phyloP scores from a whole-genome alignment of 148 eudicot species.

The Heliosperma pusillum region DNA sequence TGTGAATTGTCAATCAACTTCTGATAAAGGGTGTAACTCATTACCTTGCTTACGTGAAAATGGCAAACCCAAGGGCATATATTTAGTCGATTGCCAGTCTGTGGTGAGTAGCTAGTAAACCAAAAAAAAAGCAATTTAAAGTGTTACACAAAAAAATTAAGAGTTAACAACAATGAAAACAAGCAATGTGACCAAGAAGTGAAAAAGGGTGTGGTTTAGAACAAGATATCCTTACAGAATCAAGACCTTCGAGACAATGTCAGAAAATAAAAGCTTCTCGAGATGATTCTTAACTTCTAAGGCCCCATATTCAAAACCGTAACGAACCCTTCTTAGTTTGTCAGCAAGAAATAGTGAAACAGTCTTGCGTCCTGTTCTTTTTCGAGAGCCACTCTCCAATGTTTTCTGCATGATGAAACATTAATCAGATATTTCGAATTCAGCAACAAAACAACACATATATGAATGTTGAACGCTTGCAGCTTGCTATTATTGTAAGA shows the following conservation, averaged over 20 bases:
- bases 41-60: slow-evolving; percentile 81
- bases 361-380: slow-evolving; percentile 49
- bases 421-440: neutral
- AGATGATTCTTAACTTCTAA: slow-evolving; percentile 76
- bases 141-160: neutral
- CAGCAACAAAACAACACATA: neutral
- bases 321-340: slow-evolving; percentile 51
- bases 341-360: slow-evolving; percentile 62
- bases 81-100: slow-evolving; percentile 28
- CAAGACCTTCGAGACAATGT: slow-evolving; percentile 61
- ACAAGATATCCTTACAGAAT: slow-evolving; percentile 47
- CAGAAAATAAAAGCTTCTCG: slow-evolving; percentile 63
- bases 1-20: slow-evolving; percentile 11
- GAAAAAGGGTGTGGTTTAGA: neutral
- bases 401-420: slow-evolving; percentile 52
- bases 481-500: too few species aligned
- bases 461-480: too few species aligned
- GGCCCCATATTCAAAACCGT: slow-evolving; percentile 88
- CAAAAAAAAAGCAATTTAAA: slow-evolving; percentile 10
- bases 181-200: slow-evolving; percentile 1
- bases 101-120: slow-evolving; percentile 50
- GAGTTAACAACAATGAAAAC: neutral
- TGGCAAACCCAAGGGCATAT: slow-evolving; percentile 88
- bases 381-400: slow-evolving; percentile 80
- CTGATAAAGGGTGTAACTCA: neutral